Conservation (phyloP, 2,329 filamentous ascomycete genomes). For the Sordariomycetes sp. region DNA sequence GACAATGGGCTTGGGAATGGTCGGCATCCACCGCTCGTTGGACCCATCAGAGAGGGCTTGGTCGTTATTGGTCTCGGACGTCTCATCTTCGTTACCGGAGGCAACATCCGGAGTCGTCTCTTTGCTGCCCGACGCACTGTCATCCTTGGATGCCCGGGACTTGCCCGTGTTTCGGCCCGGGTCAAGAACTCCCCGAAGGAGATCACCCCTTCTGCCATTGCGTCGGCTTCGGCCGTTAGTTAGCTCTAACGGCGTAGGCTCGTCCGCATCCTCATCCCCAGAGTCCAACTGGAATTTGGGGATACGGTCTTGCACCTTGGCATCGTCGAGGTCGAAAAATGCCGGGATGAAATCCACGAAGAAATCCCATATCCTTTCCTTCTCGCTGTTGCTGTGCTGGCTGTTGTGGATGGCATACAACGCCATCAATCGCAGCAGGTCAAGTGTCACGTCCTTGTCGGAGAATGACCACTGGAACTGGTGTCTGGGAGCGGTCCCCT, state of each 20-base stretch:
- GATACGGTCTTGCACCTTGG: conserved; percentile 55
- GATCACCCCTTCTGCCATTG: conserved; percentile 65
- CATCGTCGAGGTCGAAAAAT: conserved; percentile 67
- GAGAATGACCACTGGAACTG: conserved; percentile 70
- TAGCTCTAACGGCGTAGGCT: conserved; percentile 59
- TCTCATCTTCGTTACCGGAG: conserved; percentile 71
- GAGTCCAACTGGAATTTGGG: conserved; percentile 59
- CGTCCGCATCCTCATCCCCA: conserved; percentile 69
- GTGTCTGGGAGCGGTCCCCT: conserved; percentile 50
- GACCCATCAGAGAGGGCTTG: conserved; percentile 48
- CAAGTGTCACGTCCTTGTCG: conserved; percentile 57
- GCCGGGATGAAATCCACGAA: conserved; percentile 65
- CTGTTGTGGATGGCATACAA: conserved; percentile 57
- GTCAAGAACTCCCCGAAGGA: conserved; percentile 80
- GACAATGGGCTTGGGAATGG: conserved; percentile 45
- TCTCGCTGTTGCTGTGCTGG: conserved; percentile 61
- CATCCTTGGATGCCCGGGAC: conserved; percentile 64
- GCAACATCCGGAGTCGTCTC: conserved; percentile 78
- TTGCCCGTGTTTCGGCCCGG: conserved; percentile 56
- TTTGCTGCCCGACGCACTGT: conserved; percentile 71
- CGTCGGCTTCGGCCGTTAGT: conserved; percentile 59
- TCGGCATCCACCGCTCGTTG: conserved; percentile 55
- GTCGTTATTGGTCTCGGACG: conserved; percentile 50
- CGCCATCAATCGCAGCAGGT: conserved; percentile 52
- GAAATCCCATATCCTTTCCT: conserved; percentile 63